Conservation (phyloP, 192 early-diverging fungal species). For the Linderina pennispora region DNA sequence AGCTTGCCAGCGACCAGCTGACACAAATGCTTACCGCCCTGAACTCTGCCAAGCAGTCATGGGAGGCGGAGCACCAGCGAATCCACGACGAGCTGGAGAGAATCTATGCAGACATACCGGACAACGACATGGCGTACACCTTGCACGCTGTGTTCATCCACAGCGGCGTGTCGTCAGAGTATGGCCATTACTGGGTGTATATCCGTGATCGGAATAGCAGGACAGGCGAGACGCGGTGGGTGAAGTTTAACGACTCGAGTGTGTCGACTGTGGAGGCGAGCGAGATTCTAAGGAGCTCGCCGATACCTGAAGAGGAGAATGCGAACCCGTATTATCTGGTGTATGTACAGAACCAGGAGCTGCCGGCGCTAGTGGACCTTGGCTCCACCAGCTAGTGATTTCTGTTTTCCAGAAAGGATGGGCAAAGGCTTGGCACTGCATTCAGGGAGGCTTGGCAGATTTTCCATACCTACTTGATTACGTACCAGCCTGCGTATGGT, state of each 20-base stretch:
- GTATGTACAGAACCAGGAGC: conserved; percentile 46
- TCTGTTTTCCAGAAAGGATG: no score
- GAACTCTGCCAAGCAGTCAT: conserved; percentile 2
- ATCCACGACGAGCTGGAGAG: conserved; percentile 2
- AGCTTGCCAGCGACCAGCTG: conserved; percentile 2
- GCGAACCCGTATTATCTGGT: conserved; percentile 73
- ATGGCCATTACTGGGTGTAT: conserved; percentile 78
- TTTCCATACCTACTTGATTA: no score
- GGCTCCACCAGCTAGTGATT: no score
- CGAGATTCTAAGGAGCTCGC: conserved; percentile 53
- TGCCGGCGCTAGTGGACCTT: conserved; percentile 12
- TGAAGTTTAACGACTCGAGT: conserved; percentile 69
- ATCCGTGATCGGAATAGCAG: conserved; percentile 48
- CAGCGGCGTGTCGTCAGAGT: conserved; percentile 55
- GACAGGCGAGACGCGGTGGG: conserved; percentile 49
- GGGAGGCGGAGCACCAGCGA: conserved; percentile 6
- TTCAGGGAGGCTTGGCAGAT: no score
- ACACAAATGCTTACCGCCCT: conserved; percentile 3
- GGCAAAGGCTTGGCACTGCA: no score
- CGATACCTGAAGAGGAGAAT: conserved; percentile 31
- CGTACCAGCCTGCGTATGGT: no score
- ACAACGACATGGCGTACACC: conserved; percentile 45
- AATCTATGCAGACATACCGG: conserved; percentile 14
- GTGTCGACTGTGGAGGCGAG: conserved; percentile 51
- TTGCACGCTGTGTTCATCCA: conserved; percentile 79